Conservation (phyloP, 2,329 filamentous ascomycete genomes). For the Trichoderma atroviride region DNA sequence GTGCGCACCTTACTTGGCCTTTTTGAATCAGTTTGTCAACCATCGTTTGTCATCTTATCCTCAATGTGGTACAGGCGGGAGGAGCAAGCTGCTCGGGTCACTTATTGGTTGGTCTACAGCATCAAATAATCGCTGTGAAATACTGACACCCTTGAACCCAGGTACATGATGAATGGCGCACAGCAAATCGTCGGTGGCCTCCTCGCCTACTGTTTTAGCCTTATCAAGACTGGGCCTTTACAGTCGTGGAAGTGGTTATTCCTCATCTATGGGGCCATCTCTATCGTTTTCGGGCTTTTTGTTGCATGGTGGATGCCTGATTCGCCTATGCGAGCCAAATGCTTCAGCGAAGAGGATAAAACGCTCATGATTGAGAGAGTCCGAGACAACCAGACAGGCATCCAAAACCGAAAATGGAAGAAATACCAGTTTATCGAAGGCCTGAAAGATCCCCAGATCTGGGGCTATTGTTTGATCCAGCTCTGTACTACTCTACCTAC, state of each 20-base stretch:
- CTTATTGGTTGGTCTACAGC: constrained; percentile 2
- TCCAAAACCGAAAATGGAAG: constrained; percentile 20
- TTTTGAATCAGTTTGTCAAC: constrained; percentile 19
- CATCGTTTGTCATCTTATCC: constrained; percentile 12
- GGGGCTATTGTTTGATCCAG: constrained; percentile 18
- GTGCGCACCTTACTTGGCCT: constrained; percentile 17
- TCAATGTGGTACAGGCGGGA: constrained; percentile 22
- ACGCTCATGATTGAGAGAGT: constrained; percentile 22
- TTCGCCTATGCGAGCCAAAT: constrained; percentile 17
- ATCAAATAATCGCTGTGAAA: neutral
- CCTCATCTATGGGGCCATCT: constrained; percentile 6
- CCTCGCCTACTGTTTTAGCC: constrained; percentile 17
- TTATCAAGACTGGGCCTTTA: constrained; percentile 7
- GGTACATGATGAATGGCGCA: constrained; percentile 23
- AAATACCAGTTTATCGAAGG: constrained; percentile 13
- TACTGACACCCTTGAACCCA: neutral
- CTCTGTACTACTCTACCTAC: constrained; percentile 13
- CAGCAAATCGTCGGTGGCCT: constrained; percentile 22
- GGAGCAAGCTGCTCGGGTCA: constrained; percentile 12
- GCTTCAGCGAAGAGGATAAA: constrained; percentile 20
- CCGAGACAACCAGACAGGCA: constrained; percentile 19
- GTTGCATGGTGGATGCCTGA: constrained; percentile 21
- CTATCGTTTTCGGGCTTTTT: constrained; percentile 8
- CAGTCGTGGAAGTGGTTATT: constrained; percentile 16
- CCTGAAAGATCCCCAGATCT: constrained; percentile 18